These are phyloP conservation scores for Straminergon stramineum DNA, from an alignment of 225 moss, liverwort and hornwort species.

Conservation along the genomic window DNA sequence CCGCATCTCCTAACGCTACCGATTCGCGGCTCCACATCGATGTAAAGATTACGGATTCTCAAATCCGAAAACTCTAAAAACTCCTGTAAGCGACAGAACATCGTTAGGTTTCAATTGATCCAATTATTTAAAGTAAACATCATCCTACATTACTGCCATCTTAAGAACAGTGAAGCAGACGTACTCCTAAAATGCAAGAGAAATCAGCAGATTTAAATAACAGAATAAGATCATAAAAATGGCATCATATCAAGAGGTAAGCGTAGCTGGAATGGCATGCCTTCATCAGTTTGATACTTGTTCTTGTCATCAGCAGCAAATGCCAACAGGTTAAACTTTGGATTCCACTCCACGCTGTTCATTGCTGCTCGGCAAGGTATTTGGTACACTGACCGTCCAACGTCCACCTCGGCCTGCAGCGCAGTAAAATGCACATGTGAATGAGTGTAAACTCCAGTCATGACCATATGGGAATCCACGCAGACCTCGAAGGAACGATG, in stretches of 20 bases:
- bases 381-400: slow-evolving; percentile 81
- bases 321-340: slow-evolving; percentile 87
- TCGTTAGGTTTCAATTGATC: neutral
- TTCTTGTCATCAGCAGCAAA: slow-evolving; percentile 99
- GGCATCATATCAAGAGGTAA: neutral
- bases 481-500: neutral
- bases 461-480: neutral
- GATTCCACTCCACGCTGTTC: slow-evolving; percentile 99
- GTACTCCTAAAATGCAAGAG: neutral
- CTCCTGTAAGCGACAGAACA: slow-evolving; percentile 19
- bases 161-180: neutral
- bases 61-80: slow-evolving; percentile 55
- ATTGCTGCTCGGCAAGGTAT: slow-evolving; percentile 99
- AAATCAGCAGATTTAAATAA: neutral
- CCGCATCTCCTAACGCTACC: neutral
- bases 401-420: slow-evolving; percentile 84
- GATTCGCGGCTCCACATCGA: neutral
- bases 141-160: neutral
- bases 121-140: neutral
- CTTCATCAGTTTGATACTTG: slow-evolving; percentile 98
- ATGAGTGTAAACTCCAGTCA: neutral
- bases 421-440: neutral
- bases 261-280: slow-evolving; percentile 7
- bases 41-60: slow-evolving; percentile 16
- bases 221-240: neutral